These are phyloP conservation scores for Apophysomyces trapeziformis DNA, from an alignment of 371 early-diverging fungal species.

Conservation along the genomic window DNA sequence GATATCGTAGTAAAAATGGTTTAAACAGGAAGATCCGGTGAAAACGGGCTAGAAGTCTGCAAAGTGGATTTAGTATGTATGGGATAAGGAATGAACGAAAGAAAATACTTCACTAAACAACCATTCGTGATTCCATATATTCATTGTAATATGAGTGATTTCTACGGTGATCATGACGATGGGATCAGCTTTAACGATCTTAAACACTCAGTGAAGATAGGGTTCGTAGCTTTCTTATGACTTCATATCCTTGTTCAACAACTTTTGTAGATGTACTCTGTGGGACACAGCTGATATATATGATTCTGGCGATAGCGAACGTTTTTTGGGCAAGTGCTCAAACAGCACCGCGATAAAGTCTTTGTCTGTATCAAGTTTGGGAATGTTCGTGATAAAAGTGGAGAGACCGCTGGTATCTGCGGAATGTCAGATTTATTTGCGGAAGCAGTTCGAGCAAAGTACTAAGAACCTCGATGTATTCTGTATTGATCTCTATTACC, in stretches of 20 bases:
- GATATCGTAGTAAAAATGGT: background rate
- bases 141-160: conserved; percentile 21
- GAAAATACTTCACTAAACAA: background rate
- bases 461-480: conserved; percentile 52
- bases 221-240: conserved; percentile 14
- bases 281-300: conserved; percentile 39
- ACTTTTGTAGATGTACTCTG: conserved; percentile 21
- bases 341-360: conserved; percentile 41
- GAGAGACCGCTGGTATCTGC: conserved; percentile 30
- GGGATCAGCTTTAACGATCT: conserved; percentile 37
- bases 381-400: conserved; percentile 27
- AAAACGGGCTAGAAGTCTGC: conserved; percentile 12
- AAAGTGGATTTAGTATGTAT: conserved; percentile 26
- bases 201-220: conserved; percentile 33
- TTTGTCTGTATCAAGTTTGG: conserved; percentile 56
- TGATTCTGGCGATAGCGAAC: conserved; percentile 40
- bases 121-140: background rate
- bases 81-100: conserved; percentile 9
- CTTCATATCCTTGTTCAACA: background rate
- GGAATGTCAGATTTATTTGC: conserved; percentile 58
- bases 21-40: conserved; percentile 5
- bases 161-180: conserved; percentile 29
- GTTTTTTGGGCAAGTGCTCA: conserved; percentile 38
- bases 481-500: conserved; percentile 62
- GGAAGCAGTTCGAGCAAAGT: conserved; percentile 43